Base-by-base conservation (phyloP, 768 basidiomycete genomes). In the Leccinum variicolor region DNA sequence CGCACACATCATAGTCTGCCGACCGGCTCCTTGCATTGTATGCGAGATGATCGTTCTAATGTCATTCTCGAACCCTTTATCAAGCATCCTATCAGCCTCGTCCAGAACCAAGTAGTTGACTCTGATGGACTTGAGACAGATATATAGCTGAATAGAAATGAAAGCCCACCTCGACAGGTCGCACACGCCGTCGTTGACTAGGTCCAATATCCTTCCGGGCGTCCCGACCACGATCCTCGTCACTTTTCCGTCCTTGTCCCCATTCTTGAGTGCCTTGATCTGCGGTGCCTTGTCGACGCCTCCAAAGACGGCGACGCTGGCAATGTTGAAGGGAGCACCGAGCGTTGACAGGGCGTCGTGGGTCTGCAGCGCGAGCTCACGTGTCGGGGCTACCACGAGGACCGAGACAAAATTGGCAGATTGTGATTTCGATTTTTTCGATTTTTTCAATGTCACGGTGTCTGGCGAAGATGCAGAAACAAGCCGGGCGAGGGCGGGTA, bases 41-140 rank as follows among this genome's bases (percentile, higher is more conserved):
- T 80, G 77, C 8, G 82, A 85, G 60, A 98, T 94, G 67, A 99
- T 98, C 58, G 79, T 84, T 53, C 93, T 80, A 58, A 98, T 97
- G 69, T 98, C 97, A 66, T 98, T 97, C 72, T 99, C 97, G 70
- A 99, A 99, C 0, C 96, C 97, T 72, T 90, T 94, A 72, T 98
- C 97, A 51, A 99, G 79, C 96, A 98, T 98, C 52, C 96, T 82
- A 75, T 98, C 96, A 6, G 97, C 97, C 76, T 99, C 97, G 69
- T 99, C 97, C 59, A 99, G 77, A 10, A 98, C 96, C 21, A 98
- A 78, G 75, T 95, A 99, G 45, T 84, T 79, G 14, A 98, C 94
- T 28, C 90, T 93, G 60, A 25, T 39, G 6, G 39, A n/a, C 55
- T 52, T n/a, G 8, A 39, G 23, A 54, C 28, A 8, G 28, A 6